These are phyloP conservation scores for Raphanus sativus DNA, from an alignment of 345 rosid species.

Conservation along the genomic window DNA sequence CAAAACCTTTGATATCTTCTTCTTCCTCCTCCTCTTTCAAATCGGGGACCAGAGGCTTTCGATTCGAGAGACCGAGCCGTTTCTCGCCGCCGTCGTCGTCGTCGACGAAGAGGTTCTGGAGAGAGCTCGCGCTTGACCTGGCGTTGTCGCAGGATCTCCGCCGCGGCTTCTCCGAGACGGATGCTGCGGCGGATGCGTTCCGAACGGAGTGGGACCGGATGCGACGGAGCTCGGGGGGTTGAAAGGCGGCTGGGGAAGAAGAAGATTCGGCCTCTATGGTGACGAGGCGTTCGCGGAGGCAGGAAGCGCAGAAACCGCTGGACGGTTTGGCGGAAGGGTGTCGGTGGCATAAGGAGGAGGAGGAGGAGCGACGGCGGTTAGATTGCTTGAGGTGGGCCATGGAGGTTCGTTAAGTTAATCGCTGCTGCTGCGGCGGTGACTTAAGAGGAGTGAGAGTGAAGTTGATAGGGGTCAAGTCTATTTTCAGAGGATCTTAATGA, in stretches of 20 bases:
- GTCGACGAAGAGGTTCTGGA: constrained; percentile 44
- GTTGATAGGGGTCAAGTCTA: constrained; percentile 4
- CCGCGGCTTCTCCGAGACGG: constrained; percentile 46
- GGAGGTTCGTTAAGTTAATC: constrained; percentile 10
- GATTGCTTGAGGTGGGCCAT: constrained; percentile 44
- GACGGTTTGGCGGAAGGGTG: constrained; percentile 55
- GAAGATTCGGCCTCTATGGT: constrained; percentile 50
- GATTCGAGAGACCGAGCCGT: neutral
- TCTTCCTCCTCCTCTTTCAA: constrained; percentile 36
- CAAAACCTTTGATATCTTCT: constrained; percentile 34
- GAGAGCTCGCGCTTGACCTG: constrained; percentile 41
- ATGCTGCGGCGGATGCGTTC: neutral
- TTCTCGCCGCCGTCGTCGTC: constrained; percentile 40
- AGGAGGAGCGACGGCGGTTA: constrained; percentile 44
- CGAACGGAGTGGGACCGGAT: constrained; percentile 36
- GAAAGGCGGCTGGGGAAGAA: constrained; percentile 23
- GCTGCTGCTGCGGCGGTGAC: constrained; percentile 36
- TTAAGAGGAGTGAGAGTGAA: neutral
- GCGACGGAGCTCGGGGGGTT: constrained; percentile 32
- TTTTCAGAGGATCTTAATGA: neutral
- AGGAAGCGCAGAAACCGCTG: constrained; percentile 66
- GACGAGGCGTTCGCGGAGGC: constrained; percentile 82
- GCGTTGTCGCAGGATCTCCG: constrained; percentile 51
- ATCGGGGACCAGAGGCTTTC: constrained; percentile 30
- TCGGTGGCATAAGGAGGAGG: constrained; percentile 51